Percentiles rank a stretch among this genome's conserved stretches.
Conservation (phyloP, 257 asterid genomes). For the Mitragyna speciosa region DNA sequence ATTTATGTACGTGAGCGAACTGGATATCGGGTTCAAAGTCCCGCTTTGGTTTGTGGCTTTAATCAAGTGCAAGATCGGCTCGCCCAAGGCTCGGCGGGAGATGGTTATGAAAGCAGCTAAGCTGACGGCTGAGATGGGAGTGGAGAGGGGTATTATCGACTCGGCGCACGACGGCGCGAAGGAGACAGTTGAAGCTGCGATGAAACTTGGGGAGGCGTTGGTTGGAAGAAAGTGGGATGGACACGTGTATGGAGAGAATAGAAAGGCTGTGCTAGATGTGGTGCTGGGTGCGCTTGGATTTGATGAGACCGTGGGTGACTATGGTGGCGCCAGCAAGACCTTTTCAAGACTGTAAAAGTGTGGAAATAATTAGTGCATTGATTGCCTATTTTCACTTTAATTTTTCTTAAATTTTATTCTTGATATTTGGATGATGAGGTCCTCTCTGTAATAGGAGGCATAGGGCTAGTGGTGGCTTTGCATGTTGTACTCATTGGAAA, state of each 20-base stretch:
- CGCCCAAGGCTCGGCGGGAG: conserved; percentile 44
- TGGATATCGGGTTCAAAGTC: conserved; percentile 37
- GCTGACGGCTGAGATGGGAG: conserved; percentile 47
- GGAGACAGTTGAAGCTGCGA: conserved; percentile 54
- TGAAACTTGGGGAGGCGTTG: conserved; percentile 44
- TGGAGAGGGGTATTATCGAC: conserved; percentile 52
- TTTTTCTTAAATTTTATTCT: no score
- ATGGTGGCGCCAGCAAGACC: conserved; percentile 21
- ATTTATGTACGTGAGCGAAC: conserved; percentile 53
- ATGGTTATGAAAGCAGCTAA: conserved; percentile 44
- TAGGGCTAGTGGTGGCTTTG: no score
- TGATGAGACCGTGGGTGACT: conserved; percentile 50
- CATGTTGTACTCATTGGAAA: no score
- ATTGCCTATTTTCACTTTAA: no score
- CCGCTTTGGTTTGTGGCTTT: conserved; percentile 44
- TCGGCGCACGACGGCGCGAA: conserved; percentile 46
- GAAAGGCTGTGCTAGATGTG: conserved; percentile 36
- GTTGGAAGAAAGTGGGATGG: conserved; percentile 52
- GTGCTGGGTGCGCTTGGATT: conserved; percentile 33
- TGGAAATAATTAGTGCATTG: no score
- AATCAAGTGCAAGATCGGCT: conserved; percentile 39
- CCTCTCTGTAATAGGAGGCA: no score
- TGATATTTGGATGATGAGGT: no score
- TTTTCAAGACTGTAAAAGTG: conserved; percentile 30
- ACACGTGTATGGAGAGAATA: conserved; percentile 36